These are phyloP conservation scores for Mycena alexandri DNA, from an alignment of 768 basidiomycete genomes.

Conservation along the genomic window DNA sequence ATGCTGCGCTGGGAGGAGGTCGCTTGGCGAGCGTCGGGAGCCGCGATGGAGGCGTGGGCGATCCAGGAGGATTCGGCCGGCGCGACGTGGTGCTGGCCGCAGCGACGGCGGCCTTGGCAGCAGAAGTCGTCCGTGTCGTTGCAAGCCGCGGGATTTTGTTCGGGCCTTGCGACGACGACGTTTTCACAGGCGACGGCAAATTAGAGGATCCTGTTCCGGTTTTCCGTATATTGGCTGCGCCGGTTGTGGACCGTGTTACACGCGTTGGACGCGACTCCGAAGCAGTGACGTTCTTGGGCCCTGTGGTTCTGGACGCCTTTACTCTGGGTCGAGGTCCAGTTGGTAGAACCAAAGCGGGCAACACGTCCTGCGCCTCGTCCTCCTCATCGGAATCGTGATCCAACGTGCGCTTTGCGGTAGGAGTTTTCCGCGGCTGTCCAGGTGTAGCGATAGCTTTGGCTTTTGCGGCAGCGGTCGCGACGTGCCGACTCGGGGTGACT, in stretches of 20 bases:
- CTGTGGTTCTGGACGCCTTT: constrained; percentile 54
- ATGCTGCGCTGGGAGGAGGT: constrained; percentile 53
- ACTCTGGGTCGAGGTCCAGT: constrained; percentile 53
- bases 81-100: constrained; percentile 51
- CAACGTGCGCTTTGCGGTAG: constrained; percentile 73
- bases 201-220: constrained; percentile 53
- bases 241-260: constrained; percentile 79
- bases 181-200: constrained; percentile 54
- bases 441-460: constrained; percentile 81
- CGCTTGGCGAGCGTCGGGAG: constrained; percentile 81
- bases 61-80: constrained; percentile 60
- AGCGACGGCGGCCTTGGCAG: constrained; percentile 57
- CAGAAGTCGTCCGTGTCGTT: constrained; percentile 63
- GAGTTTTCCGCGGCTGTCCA: constrained; percentile 91
- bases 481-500: constrained; percentile 85
- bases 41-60: constrained; percentile 76
- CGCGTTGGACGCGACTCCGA: constrained; percentile 83
- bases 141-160: constrained; percentile 81
- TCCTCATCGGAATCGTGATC: constrained; percentile 80
- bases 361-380: constrained; percentile 70
- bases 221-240: constrained; percentile 65
- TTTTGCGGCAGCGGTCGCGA: constrained; percentile 76
- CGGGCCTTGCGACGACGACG: constrained; percentile 62
- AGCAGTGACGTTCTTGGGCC: constrained; percentile 64
- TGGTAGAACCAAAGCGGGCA: constrained; percentile 71